Evolutionary conservation across 805 yeast species (phyloP).

Genomic region (Kluyveromyces lactis): DNA sequence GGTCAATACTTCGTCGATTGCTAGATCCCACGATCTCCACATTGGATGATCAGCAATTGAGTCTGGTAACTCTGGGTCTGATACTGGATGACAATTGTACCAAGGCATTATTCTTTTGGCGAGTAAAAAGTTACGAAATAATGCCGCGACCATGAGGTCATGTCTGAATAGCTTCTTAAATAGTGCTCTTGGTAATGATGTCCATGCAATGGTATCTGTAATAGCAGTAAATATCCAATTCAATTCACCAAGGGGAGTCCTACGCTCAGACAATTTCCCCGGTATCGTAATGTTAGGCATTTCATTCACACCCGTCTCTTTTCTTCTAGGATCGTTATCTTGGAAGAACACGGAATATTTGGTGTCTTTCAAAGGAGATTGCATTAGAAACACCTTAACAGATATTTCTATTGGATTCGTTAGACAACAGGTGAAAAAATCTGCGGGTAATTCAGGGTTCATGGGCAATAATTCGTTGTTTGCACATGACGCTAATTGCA

Average conservation of each 20-base stretch:
- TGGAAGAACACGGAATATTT: conserved; percentile 35
- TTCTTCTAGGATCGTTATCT: conserved; percentile 22
- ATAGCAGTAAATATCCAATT: conserved; percentile 98
- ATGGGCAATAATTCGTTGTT: conserved; percentile 81
- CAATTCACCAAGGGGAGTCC: conserved; percentile 92
- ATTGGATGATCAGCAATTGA: conserved; percentile 71
- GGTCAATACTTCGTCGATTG: conserved; percentile 85
- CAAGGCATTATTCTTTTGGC: conserved; percentile 94
- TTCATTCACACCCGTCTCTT: conserved; percentile 12
- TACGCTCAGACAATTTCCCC: conserved; percentile 82
- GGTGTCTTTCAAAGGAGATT: conserved; percentile 51
- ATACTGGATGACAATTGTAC: conserved; percentile 86
- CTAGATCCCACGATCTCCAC: conserved; percentile 99
- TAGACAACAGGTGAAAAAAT: conserved; percentile 87
- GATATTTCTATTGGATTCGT: conserved; percentile 95
- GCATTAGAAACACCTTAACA: conserved; percentile 84
- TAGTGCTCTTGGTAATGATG: conserved; percentile 74
- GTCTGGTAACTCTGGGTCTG: conserved; percentile 89
- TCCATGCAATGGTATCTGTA: conserved; percentile 98
- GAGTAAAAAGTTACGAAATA: conserved; percentile 82
- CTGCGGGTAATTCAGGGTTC: conserved; percentile 94
- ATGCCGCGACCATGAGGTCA: conserved; percentile 92
- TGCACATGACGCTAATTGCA: conserved; percentile 88
- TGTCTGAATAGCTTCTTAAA: conserved; percentile 89
- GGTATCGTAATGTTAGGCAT: conserved; percentile 58